A percentile compares a stretch with the other conserved stretches of the same genome.
phyloP scores from a whole-genome alignment of 495 filamentous ascomycete species.

The Astrocystis sublimbata region DNA sequence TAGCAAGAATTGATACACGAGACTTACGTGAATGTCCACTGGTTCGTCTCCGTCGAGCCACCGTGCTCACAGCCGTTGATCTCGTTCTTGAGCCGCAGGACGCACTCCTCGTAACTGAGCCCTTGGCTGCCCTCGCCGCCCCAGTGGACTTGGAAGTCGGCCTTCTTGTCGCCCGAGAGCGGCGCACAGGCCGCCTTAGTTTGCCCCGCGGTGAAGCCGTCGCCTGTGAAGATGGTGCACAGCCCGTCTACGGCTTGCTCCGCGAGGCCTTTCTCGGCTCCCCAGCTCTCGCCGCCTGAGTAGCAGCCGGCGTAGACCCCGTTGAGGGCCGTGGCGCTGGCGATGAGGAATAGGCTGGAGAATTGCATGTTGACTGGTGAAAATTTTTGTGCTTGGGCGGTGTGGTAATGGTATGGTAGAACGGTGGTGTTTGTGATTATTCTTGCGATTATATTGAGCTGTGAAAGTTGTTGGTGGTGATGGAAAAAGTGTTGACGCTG shows the following conservation, averaged over 20 bases:
- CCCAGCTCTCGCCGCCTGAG: not conserved
- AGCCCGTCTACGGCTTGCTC: not conserved
- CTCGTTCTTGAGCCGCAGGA: not conserved
- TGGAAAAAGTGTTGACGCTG: not conserved
- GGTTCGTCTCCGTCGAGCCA: not conserved
- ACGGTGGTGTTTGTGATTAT: not conserved
- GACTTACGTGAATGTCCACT: conserved; percentile 1
- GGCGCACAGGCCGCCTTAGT: not conserved
- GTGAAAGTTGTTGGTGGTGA: not conserved
- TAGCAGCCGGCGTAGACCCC: not conserved
- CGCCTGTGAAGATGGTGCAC: not conserved
- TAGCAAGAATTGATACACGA: not conserved
- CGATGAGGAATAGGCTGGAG: not conserved
- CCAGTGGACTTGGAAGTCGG: conserved; percentile 4
- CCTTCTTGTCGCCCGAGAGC: not conserved
- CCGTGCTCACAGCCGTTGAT: not conserved
- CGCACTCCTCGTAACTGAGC: not conserved
- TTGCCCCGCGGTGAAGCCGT: not conserved
- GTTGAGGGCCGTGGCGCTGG: not conserved
- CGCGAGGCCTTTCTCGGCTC: not conserved
- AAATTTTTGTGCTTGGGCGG: not conserved
- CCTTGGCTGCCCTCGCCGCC: not conserved
- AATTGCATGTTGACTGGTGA: not conserved
- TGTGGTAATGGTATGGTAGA: not conserved
- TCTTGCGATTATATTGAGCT: not conserved